phyloP scores from a whole-genome alignment of 2,329 filamentous ascomycete genomes.

The Septoria petroselini region DNA sequence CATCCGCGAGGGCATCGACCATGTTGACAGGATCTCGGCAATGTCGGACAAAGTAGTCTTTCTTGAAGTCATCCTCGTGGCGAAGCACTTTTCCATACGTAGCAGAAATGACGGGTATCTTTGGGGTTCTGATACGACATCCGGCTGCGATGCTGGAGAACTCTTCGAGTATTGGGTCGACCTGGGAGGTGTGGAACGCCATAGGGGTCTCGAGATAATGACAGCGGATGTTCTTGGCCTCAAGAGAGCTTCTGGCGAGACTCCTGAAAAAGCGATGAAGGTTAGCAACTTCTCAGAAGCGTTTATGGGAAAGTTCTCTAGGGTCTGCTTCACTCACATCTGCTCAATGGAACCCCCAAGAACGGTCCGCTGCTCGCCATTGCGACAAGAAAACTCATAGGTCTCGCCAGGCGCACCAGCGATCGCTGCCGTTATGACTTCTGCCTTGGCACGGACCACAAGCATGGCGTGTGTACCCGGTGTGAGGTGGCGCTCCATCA shows the following conservation, averaged over 20 bases:
- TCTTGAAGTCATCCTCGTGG: conserved; percentile 13
- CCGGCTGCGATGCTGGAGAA: conserved; percentile 12
- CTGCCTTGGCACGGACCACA: conserved; percentile 15
- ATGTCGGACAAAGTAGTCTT: conserved; percentile 25
- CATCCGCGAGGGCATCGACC: conserved; percentile 10
- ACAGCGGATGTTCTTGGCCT: conserved; percentile 13
- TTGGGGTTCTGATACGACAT: conserved; percentile 19
- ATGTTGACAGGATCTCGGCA: conserved; percentile 22
- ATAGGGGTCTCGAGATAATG: conserved; percentile 21
- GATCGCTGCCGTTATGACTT: conserved; percentile 5
- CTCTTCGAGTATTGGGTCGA: conserved; percentile 25
- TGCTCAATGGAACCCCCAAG: conserved; percentile 24
- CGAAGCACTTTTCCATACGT: conserved; percentile 25
- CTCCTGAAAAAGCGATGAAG: no score
- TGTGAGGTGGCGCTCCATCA: conserved; percentile 26
- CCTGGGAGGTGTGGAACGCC: conserved; percentile 32
- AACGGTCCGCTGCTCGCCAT: conserved; percentile 25
- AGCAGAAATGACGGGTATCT: conserved; percentile 31
- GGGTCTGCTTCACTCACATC: no score
- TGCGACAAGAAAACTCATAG: conserved; percentile 28
- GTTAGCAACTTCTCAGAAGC: no score
- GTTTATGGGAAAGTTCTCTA: no score
- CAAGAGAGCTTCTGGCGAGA: conserved; percentile 11
- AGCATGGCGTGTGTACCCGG: conserved; percentile 24
- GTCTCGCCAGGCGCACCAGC: conserved; percentile 6